Evolutionary conservation across 2,329 filamentous ascomycete species (phyloP).

Genomic region (Fusarium annulatum): DNA sequence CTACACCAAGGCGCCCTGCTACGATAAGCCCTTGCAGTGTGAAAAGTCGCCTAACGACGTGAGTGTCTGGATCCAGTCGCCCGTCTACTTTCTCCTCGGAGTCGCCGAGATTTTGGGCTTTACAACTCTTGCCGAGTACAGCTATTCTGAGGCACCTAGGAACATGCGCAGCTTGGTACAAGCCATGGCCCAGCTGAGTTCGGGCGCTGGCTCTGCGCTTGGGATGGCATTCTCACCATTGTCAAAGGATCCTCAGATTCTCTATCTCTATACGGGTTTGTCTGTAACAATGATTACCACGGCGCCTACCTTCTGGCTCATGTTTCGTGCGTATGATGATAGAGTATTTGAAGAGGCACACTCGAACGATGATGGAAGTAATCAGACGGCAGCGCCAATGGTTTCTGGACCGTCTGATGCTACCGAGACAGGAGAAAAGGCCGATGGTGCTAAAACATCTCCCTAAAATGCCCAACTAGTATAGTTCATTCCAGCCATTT

Average conservation of each 20-base stretch:
- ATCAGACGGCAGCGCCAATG: neutral
- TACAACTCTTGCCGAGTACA: neutral
- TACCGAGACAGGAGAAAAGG: neutral
- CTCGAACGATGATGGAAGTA: neutral
- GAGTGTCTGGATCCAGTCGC: slow-evolving; percentile 2
- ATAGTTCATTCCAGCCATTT: neutral
- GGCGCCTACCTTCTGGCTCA: neutral
- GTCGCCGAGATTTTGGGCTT: neutral
- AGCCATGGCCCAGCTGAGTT: neutral
- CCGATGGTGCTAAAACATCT: neutral
- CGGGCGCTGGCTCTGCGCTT: neutral
- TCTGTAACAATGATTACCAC: neutral
- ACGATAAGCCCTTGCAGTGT: neutral
- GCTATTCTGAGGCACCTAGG: neutral
- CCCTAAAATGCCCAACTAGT: accelerated
- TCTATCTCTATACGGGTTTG: neutral
- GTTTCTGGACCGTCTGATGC: neutral
- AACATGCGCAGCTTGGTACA: slow-evolving; percentile 1
- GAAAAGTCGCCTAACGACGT: neutral
- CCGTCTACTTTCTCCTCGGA: neutral
- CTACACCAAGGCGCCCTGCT: neutral
- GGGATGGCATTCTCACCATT: neutral
- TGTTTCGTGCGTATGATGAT: neutral
- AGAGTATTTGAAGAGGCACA: neutral
- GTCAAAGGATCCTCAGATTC: neutral